Evolutionary conservation across 306 rosid species (phyloP).

Genomic region (Sechiopsis laciniata): DNA sequence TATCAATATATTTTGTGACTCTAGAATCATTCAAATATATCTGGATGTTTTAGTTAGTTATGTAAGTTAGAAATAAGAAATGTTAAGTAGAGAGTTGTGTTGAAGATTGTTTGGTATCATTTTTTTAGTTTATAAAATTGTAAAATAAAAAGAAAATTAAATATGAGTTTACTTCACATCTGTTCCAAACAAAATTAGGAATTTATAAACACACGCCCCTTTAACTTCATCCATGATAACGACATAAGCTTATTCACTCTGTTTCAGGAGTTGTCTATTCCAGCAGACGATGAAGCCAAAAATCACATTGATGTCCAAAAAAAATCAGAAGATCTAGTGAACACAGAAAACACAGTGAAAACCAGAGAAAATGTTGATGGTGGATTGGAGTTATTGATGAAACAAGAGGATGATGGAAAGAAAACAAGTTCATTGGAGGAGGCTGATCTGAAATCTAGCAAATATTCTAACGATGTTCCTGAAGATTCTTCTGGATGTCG

Average conservation of each 20-base stretch:
- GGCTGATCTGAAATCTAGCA: constrained; percentile 10
- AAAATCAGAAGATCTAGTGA: constrained; percentile 12
- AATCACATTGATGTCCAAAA: constrained; percentile 16
- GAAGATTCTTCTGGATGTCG: background rate
- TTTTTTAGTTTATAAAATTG: background rate
- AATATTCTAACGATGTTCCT: constrained; percentile 12
- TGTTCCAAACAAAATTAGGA: background rate
- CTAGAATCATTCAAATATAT: background rate
- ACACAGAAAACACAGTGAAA: constrained; percentile 25
- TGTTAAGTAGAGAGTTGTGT: background rate
- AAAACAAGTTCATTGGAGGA: constrained; percentile 13
- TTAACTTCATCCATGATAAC: background rate
- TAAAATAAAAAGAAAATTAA: background rate
- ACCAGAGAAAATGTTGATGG: constrained; percentile 25
- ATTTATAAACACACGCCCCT: background rate
- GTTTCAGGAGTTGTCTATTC: constrained; percentile 31
- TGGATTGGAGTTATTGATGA: constrained; percentile 16
- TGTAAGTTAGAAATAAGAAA: background rate
- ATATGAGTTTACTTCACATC: background rate
- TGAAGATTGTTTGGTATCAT: background rate
- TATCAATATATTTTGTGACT: background rate
- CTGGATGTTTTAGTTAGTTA: background rate
- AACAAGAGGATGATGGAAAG: constrained; percentile 22
- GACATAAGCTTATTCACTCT: constrained; percentile 8
- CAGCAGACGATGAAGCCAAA: constrained; percentile 25